Base-by-base conservation (phyloP, 208 protist genomes). In the Angomonas deanei region DNA sequence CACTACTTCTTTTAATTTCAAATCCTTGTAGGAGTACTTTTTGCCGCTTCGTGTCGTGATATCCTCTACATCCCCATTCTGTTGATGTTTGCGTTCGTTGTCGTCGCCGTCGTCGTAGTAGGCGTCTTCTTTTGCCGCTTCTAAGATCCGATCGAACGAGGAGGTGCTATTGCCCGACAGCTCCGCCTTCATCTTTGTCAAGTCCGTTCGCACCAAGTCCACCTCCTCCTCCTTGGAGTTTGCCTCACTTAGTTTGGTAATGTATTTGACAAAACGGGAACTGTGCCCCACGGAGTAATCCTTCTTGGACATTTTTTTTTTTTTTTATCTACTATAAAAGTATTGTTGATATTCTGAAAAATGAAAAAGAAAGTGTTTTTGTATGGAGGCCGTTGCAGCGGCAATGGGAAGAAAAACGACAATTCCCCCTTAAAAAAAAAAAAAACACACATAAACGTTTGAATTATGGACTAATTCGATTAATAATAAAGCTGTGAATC, bases 211-310 rank as follows among this genome's bases (percentile, higher is more conserved):
- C n/a, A 94, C 72, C 30, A 94, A 57, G 27, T 72, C 68, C 59
- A 91, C 84, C 59, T 96, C 87, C 61, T 93, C 88, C 58, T 91
- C 78, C 60, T 86, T 88, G 10, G 82, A 92, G n/a, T 76, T 72
- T n/a, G 72, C 60, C 49, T 94, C 82, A 8, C 82, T 70, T 31
- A 94, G 70, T 26, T 53, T 64, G 10, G 67, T 68, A 42, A 96
- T 88, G 55, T 88, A 84, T 0, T 85, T 69, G 39, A 86, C 82
- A 57, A 94, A 94, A 2, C 64, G 46, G 0, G 55, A 59, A 0
- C 83, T 86, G 62, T 89, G 79, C 3, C 72, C 80, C 34, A 78
- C 71, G 55, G 75, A 76, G 11, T 76, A 60, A 47, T 82, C 81
- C 6, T 34, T 56, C 3, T 10, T 19, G 27, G 79, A 85, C 76